A percentile compares a stretch with the other conserved stretches of the same genome.
Conservation (phyloP, 352 stramenopile genomes). For the Pythium rhizo-oryzae region DNA sequence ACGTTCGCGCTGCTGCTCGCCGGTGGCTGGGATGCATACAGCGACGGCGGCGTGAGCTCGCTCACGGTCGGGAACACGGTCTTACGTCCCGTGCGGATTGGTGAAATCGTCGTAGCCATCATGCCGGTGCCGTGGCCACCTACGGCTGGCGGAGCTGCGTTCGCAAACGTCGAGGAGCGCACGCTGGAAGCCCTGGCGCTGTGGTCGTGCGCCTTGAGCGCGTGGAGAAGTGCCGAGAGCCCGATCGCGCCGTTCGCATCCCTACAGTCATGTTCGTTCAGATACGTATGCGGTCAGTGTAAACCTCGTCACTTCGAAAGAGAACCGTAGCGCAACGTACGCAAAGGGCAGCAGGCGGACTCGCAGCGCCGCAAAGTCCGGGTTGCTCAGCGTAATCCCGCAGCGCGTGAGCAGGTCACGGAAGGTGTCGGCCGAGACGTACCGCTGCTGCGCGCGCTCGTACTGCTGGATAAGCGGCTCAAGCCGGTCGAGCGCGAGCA, state of each 20-base stretch:
- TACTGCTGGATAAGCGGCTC: constrained; percentile 60
- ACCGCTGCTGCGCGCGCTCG: constrained; percentile 51
- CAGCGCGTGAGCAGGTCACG: constrained; percentile 62
- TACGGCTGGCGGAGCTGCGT: constrained; percentile 1
- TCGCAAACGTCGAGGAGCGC: constrained; percentile 27
- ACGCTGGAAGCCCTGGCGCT: constrained; percentile 39
- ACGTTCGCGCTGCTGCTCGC: neutral
- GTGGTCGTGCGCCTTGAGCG: constrained; percentile 52
- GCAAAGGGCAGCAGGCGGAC: constrained; percentile 62
- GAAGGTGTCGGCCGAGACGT: constrained; percentile 59
- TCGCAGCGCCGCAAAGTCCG: constrained; percentile 67
- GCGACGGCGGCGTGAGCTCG: constrained; percentile 28
- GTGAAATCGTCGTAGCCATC: constrained; percentile 38
- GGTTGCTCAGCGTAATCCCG: constrained; percentile 65
- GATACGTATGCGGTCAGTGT: neutral
- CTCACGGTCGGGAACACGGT: constrained; percentile 40
- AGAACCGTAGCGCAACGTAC: constrained; percentile 33
- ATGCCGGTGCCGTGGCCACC: neutral
- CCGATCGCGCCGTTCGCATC: constrained; percentile 58
- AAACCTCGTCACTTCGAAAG: neutral
- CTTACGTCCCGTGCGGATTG: constrained; percentile 65
- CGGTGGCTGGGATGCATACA: neutral
- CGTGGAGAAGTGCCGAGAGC: constrained; percentile 45
- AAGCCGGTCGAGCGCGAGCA: constrained; percentile 51
- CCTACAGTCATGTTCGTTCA: constrained; percentile 22